Evolutionary conservation across 441 rosid species (phyloP).

Genomic region (Erysimum cheiri): DNA sequence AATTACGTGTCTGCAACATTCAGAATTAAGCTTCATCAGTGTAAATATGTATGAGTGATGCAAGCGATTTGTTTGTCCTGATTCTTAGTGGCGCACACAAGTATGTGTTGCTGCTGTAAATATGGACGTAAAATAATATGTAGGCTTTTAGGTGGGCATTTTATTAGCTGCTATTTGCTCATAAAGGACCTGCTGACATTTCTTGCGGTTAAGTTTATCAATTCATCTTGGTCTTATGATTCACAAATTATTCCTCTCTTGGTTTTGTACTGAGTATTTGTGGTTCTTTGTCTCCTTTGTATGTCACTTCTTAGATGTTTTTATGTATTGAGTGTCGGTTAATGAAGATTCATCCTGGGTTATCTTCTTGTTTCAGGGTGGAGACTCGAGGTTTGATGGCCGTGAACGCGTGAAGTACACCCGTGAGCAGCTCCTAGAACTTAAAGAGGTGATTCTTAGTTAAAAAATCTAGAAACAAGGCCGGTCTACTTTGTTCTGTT

Average conservation of each 20-base stretch:
- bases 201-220: constrained; percentile 1
- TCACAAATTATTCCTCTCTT: not conserved
- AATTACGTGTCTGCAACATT: constrained; percentile 8
- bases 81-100: constrained; percentile 71
- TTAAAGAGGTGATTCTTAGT: constrained; percentile 44
- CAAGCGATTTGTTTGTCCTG: constrained; percentile 52
- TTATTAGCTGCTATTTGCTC: constrained; percentile 52
- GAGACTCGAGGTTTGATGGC: constrained; percentile 39
- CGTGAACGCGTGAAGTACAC: constrained; percentile 52
- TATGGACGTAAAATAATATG: constrained; percentile 63
- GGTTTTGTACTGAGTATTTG: not conserved
- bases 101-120: constrained; percentile 73
- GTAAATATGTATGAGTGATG: not conserved
- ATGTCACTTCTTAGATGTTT: constrained; percentile 3
- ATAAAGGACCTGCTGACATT: constrained; percentile 62
- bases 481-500: not conserved
- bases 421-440: constrained; percentile 61
- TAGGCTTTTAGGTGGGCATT: constrained; percentile 77
- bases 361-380: constrained; percentile 39
- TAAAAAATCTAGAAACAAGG: not conserved
- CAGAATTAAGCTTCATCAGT: constrained; percentile 4
- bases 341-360: constrained; percentile 21
- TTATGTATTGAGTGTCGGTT: constrained; percentile 14
- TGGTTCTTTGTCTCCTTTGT: constrained; percentile 13
- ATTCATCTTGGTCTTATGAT: not conserved